Evolutionary conservation across 1,284 basidiomycete species (phyloP).

Genomic region (Apiotrichum veenhuisii): DNA sequence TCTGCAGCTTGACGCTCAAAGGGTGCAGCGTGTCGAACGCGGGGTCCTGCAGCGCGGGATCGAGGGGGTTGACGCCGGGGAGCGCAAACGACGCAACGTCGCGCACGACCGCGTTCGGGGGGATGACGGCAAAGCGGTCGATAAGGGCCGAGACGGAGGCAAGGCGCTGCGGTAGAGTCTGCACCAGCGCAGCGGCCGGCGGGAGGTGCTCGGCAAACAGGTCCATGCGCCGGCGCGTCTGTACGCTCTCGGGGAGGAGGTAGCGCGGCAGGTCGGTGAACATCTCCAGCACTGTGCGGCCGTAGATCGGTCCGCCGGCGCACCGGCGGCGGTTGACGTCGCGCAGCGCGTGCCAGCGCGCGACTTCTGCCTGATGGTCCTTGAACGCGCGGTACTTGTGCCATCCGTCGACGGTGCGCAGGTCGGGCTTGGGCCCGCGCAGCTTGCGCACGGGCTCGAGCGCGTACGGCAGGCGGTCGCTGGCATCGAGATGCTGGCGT

Average conservation of each 20-base stretch:
- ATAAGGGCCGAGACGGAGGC: constrained; percentile 59
- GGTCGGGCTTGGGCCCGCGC: constrained; percentile 62
- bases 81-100: constrained; percentile 59
- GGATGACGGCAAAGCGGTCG: constrained; percentile 76
- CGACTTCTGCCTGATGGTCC: constrained; percentile 56
- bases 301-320: constrained; percentile 60
- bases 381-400: constrained; percentile 59
- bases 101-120: constrained; percentile 71
- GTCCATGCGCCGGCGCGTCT: constrained; percentile 42
- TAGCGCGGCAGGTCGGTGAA: constrained; percentile 52
- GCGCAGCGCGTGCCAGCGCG: constrained; percentile 65
- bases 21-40: constrained; percentile 69
- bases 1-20: constrained; percentile 75
- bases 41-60: constrained; percentile 39
- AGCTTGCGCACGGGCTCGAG: constrained; percentile 54
- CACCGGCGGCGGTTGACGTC: constrained; percentile 78
- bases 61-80: constrained; percentile 37
- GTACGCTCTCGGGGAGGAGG: constrained; percentile 59
- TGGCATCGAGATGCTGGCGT: constrained; percentile 64
- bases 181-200: constrained; percentile 53
- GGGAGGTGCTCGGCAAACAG: constrained; percentile 48
- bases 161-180: constrained; percentile 63
- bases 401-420: constrained; percentile 71
- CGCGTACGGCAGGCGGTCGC: constrained; percentile 61
- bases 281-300: constrained; percentile 59